phyloP scores from a whole-genome alignment of 1,139 yeast species.

The Debaryomyces fabryi region DNA sequence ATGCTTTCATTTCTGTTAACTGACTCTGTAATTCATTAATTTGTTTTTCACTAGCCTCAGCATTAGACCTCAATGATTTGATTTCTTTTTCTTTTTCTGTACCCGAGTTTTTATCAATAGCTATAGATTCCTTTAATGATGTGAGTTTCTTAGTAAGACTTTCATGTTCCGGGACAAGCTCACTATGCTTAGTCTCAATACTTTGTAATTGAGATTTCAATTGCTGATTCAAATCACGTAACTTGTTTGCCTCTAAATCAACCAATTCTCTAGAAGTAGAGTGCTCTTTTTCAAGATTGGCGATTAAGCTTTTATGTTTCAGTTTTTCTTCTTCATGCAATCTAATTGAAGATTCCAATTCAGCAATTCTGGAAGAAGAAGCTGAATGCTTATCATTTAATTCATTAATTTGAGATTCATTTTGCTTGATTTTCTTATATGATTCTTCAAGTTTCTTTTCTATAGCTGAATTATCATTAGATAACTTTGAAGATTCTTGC shows the following conservation, averaged over 20 bases:
- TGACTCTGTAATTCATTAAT: neutral
- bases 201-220: conserved; percentile 14
- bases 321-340: conserved; percentile 24
- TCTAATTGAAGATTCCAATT: conserved; percentile 19
- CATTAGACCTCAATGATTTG: conserved; percentile 8
- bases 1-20: neutral
- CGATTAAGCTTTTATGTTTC: conserved; percentile 21
- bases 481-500: conserved; percentile 27
- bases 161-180: conserved; percentile 11
- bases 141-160: conserved; percentile 12
- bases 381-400: neutral
- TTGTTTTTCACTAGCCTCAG: conserved; percentile 8
- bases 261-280: conserved; percentile 13
- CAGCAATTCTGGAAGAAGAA: conserved; percentile 11
- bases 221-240: conserved; percentile 15
- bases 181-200: conserved; percentile 7
- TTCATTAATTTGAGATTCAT: neutral
- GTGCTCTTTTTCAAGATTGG: conserved; percentile 22
- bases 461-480: conserved; percentile 23
- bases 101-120: neutral
- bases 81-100: conserved; percentile 4
- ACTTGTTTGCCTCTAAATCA: conserved; percentile 16
- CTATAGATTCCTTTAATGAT: conserved; percentile 10
- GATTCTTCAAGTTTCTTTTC: conserved; percentile 17
- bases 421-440: conserved; percentile 8